Evolutionary conservation across 2,329 filamentous ascomycete species (phyloP).

Genomic region (Nemania serpens): DNA sequence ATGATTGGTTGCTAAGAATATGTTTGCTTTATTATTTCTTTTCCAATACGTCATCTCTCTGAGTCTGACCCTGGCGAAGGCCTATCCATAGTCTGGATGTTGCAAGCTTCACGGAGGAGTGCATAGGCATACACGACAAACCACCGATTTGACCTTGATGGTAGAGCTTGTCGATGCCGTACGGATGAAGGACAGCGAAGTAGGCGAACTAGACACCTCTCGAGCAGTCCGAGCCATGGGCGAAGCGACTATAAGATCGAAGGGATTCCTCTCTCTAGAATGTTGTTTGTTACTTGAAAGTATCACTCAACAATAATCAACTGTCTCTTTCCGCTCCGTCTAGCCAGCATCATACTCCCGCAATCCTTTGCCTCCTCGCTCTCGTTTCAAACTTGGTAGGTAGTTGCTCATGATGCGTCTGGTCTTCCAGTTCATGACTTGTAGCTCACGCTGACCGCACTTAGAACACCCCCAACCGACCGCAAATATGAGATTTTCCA

Average conservation of each 20-base stretch:
- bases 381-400: not conserved
- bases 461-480: not conserved
- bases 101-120: no score
- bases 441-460: not conserved
- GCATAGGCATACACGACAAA: no score
- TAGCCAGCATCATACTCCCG: not conserved
- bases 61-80: no score
- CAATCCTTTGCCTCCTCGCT: not conserved
- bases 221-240: not conserved
- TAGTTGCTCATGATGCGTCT: not conserved
- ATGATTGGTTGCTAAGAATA: no score
- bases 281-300: not conserved
- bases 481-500: not conserved
- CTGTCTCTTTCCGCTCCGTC: not conserved
- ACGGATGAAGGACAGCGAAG: not conserved
- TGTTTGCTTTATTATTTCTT: no score
- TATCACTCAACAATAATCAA: not conserved
- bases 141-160: not conserved
- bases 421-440: not conserved
- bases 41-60: no score
- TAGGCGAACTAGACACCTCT: not conserved
- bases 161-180: not conserved
- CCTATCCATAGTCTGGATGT: no score
- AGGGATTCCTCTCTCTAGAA: not conserved
- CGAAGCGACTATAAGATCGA: not conserved